Base-by-base conservation (phyloP, 345 rosid species). In the Salix caprea region DNA sequence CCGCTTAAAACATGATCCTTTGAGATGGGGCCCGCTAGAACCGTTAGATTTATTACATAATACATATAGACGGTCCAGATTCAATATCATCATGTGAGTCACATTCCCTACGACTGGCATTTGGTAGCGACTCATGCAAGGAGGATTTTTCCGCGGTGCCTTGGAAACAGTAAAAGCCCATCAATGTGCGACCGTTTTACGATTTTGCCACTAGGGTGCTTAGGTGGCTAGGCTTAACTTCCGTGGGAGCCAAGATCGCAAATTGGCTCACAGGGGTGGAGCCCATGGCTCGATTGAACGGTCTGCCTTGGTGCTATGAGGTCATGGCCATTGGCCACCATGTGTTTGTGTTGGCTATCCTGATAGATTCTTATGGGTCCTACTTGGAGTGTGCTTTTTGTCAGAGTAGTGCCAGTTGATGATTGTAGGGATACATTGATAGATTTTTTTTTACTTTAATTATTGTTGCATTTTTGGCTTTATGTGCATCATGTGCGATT, bases 251-350 rank as follows among this genome's bases (percentile, higher is more conserved):
- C 83, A 40, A 8, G n/a, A 3, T 0, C 11, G 42, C 72, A 64
- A 77, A 36, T 30, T 12, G 73, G 65, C 40, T n/a, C 21, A 26
- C 11, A 40, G 4, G 18, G 69, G 80, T 73, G 83, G 86, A 80
- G 83, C 89, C 86, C 88, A 66, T 10, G 74, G 48, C 54, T 60
- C 0, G 42, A 69, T 78, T 79, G 79, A 81, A 80, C 84, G 88
- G 86, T 34, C 82, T 52, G 81, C 72, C 77, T 16, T 26, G 18
- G n/a, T 12, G 82, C 42, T 23, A n/a, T 42, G 62, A 10, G 34
- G 58, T 28, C 78, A 32, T 72, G 74, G 37, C 14, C 65, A 66
- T 44, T 72, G 74, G 37, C 14, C 65, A 66, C 56, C 76, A 60
- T 61, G 75, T 69, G 46, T 21, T 16, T 6, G 15, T 7, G 21